These are phyloP conservation scores for Calonectria pseudoreteaudii DNA, from an alignment of 2,329 filamentous ascomycete species.

Conservation along the genomic window DNA sequence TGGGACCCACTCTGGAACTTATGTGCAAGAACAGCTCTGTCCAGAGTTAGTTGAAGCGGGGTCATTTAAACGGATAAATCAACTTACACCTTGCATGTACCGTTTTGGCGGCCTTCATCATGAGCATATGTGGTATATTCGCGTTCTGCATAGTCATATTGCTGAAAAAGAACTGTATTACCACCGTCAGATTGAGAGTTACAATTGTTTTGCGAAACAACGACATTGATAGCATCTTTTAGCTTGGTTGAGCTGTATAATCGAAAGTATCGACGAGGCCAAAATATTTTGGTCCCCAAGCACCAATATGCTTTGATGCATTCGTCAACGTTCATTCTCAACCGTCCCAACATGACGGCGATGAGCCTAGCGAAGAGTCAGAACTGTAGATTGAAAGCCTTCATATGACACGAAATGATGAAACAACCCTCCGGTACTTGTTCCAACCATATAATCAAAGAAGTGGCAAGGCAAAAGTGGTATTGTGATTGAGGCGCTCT, in stretches of 20 bases:
- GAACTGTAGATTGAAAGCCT: no score
- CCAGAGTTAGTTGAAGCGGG: neutral
- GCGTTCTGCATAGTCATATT: neutral
- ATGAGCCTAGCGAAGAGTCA: neutral
- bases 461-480: neutral
- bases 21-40: neutral
- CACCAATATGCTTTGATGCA: neutral
- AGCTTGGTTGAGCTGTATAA: neutral
- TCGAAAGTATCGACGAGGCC: neutral
- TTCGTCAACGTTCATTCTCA: neutral
- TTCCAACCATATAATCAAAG: conserved; percentile 9
- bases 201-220: neutral
- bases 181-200: neutral
- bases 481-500: neutral
- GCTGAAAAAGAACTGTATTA: neutral
- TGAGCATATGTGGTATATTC: neutral
- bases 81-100: conserved; percentile 3
- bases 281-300: neutral
- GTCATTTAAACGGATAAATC: neutral
- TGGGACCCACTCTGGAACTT: neutral
- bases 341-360: neutral
- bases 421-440: conserved; percentile 5
- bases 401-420: no score
- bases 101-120: neutral
- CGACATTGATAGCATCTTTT: neutral